Evolutionary conservation across 106 monocot species (phyloP).

Genomic region (Chionographis japonica): DNA sequence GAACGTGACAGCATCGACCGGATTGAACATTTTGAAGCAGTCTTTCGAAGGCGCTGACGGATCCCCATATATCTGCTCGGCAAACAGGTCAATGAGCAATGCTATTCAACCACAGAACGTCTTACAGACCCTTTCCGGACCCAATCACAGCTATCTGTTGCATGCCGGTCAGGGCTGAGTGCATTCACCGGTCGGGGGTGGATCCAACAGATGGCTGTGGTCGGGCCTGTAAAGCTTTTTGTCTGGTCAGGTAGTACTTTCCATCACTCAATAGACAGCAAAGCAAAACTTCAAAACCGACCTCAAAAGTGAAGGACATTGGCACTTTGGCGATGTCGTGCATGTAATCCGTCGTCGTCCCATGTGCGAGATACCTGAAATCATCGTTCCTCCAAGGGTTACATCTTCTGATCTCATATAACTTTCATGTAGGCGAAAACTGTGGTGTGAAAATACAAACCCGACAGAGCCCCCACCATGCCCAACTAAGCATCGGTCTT

Average conservation of each 20-base stretch:
- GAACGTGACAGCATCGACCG: slow-evolving; percentile 56
- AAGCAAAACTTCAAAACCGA: slow-evolving; percentile 9
- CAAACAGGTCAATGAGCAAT: neutral
- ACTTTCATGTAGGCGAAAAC: neutral
- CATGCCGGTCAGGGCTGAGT: too few species aligned
- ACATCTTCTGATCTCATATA: neutral
- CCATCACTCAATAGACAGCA: too few species aligned
- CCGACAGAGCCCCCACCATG: slow-evolving; percentile 94
- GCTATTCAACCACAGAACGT: too few species aligned
- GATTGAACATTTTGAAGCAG: slow-evolving; percentile 99
- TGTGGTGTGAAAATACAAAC: slow-evolving; percentile 33
- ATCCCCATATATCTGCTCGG: slow-evolving; percentile 90
- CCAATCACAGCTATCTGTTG: too few species aligned
- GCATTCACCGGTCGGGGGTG: too few species aligned
- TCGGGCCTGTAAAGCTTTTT: neutral
- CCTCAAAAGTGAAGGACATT: slow-evolving; percentile 93
- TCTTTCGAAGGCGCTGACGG: slow-evolving; percentile 53
- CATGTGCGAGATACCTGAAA: slow-evolving; percentile 94
- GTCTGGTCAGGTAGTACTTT: neutral
- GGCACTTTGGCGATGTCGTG: slow-evolving; percentile 78
- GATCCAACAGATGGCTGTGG: too few species aligned
- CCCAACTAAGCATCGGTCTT: slow-evolving; percentile 71
- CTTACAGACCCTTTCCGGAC: too few species aligned
- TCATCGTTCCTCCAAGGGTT: neutral
- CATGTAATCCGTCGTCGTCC: slow-evolving; percentile 97